Evolutionary conservation across 1,139 yeast genomes (phyloP).

Genomic region (Diutina sp.): DNA sequence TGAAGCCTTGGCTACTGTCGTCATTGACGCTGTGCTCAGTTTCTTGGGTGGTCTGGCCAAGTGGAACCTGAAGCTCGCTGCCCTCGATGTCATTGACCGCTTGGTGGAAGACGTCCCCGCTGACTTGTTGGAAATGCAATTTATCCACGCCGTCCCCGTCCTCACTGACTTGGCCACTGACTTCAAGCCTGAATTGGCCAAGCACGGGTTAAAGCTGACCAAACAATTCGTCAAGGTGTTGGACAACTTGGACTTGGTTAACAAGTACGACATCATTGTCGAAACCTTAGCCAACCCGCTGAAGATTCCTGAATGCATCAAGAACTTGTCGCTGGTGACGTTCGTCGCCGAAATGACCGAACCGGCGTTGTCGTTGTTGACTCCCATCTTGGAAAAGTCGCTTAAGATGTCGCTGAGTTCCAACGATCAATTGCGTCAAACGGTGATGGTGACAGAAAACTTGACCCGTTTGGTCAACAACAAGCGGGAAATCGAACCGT

Average conservation of each 20-base stretch:
- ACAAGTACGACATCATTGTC: constrained; percentile 75
- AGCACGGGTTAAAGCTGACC: constrained; percentile 64
- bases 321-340: constrained; percentile 83
- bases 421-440: constrained; percentile 92
- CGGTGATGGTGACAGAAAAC: constrained; percentile 92
- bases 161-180: constrained; percentile 86
- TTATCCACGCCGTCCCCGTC: constrained; percentile 69
- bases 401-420: constrained; percentile 81
- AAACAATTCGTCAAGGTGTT: constrained; percentile 64
- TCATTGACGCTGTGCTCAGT: constrained; percentile 45
- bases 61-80: constrained; percentile 86
- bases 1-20: constrained; percentile 67
- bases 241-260: constrained; percentile 85
- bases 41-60: constrained; percentile 77
- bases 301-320: constrained; percentile 82
- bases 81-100: constrained; percentile 59
- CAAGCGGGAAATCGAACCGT: constrained; percentile 80
- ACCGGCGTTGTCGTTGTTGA: constrained; percentile 81
- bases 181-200: constrained; percentile 91
- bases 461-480: constrained; percentile 91
- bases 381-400: constrained; percentile 87
- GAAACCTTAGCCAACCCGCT: constrained; percentile 84
- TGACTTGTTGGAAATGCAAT: constrained; percentile 73
- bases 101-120: constrained; percentile 72
- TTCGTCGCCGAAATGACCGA: constrained; percentile 98